phyloP scores from a whole-genome alignment of 2,329 filamentous ascomycete genomes.

The Scortechinia acanthostroma region DNA sequence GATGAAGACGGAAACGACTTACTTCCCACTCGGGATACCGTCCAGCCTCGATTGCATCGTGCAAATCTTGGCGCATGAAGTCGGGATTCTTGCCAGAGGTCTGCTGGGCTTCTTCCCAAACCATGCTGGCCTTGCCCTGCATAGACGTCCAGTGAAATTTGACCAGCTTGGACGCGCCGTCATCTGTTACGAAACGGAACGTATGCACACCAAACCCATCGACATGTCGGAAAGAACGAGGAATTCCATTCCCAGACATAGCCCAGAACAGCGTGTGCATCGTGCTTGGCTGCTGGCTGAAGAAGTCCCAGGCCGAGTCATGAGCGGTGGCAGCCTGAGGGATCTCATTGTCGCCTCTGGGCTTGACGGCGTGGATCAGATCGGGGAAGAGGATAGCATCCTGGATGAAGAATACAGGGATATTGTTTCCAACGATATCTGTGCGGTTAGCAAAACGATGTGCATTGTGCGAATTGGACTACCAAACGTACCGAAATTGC shows the following conservation, averaged over 20 bases:
- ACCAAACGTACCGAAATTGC: slow-evolving; percentile 39
- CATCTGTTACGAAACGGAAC: slow-evolving; percentile 55
- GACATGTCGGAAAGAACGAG: slow-evolving; percentile 47
- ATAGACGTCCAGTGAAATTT: slow-evolving; percentile 61
- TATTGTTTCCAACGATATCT: slow-evolving; percentile 63
- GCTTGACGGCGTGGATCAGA: slow-evolving; percentile 59
- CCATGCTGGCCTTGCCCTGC: slow-evolving; percentile 53
- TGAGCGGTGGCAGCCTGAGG: slow-evolving; percentile 59
- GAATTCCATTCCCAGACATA: slow-evolving; percentile 51
- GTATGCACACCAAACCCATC: slow-evolving; percentile 51
- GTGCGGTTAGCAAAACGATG: not conserved
- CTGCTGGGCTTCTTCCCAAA: slow-evolving; percentile 69
- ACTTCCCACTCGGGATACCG: slow-evolving; percentile 68
- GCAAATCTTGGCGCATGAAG: slow-evolving; percentile 64
- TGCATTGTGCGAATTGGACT: not conserved
- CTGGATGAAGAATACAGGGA: slow-evolving; percentile 66
- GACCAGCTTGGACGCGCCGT: slow-evolving; percentile 53
- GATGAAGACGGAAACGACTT: slow-evolving; percentile 17
- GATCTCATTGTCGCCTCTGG: slow-evolving; percentile 56
- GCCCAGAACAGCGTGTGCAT: slow-evolving; percentile 56
- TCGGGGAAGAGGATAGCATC: slow-evolving; percentile 62
- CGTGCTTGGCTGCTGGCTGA: slow-evolving; percentile 50
- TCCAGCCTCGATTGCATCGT: slow-evolving; percentile 61
- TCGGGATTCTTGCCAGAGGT: slow-evolving; percentile 67
- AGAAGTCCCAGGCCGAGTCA: slow-evolving; percentile 64